Conservation (phyloP, 75 land plant species). For the Adiantum capillusveneris region DNA sequence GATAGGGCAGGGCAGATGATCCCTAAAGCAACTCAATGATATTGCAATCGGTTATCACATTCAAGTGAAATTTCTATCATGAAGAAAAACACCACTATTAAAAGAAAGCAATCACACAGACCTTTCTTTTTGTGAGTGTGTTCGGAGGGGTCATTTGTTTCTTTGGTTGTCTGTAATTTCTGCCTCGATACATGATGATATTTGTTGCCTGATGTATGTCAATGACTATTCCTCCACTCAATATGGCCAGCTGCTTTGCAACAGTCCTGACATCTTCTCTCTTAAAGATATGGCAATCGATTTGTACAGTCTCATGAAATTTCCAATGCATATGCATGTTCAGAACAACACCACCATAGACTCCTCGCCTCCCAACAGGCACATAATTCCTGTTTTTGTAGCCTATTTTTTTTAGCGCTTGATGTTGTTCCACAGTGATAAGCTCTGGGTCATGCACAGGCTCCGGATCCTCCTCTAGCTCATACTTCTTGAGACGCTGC, state of each 20-base stretch:
- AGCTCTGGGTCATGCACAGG: slow-evolving; percentile 90
- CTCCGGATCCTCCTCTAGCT: slow-evolving; percentile 77
- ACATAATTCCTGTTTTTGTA: slow-evolving; percentile 90
- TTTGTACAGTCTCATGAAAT: slow-evolving; percentile 96
- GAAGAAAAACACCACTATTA: too few relatives aligned
- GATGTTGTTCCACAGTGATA: slow-evolving; percentile 86
- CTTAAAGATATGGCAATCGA: slow-evolving; percentile 83
- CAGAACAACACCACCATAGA: slow-evolving; percentile 97
- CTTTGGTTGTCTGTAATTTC: slow-evolving; percentile 86
- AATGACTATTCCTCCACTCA: slow-evolving; percentile 95
- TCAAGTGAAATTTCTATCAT: too few relatives aligned
- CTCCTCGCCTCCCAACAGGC: slow-evolving; percentile 93
- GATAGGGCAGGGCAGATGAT: too few relatives aligned
- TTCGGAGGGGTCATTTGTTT: slow-evolving; percentile 69
- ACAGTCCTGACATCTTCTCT: slow-evolving; percentile 86
- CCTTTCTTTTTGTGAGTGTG: slow-evolving; percentile 94
- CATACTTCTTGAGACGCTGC: slow-evolving; percentile 82
- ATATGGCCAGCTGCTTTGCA: slow-evolving; percentile 84
- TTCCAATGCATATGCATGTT: slow-evolving; percentile 99
- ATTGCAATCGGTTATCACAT: too few relatives aligned
- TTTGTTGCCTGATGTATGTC: slow-evolving; percentile 87
- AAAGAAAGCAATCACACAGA: too few relatives aligned
- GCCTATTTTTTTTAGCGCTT: slow-evolving; percentile 83
- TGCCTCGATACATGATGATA: slow-evolving; percentile 93
- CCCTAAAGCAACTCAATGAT: too few relatives aligned